Evolutionary conservation across 257 asterid species (phyloP).

Genomic region (Solanum lignicaule): DNA sequence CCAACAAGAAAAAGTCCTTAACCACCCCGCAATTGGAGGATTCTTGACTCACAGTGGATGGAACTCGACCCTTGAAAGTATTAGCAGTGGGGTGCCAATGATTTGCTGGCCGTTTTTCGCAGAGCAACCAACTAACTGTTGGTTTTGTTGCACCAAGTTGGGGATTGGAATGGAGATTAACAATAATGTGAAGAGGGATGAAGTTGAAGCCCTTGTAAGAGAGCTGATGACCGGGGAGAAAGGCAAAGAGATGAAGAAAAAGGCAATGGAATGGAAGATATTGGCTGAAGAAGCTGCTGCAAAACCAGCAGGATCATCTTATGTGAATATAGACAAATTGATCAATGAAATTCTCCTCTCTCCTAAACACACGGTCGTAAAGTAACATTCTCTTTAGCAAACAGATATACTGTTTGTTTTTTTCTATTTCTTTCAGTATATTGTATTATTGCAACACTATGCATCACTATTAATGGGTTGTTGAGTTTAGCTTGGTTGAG

Average conservation of each 20-base stretch:
- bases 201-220: slow-evolving; percentile 3
- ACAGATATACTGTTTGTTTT: background rate
- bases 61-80: slow-evolving; percentile 10
- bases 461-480: background rate
- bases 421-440: background rate
- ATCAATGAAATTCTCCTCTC: background rate
- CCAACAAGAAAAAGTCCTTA: slow-evolving; percentile 4
- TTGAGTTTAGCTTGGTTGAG: background rate
- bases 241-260: slow-evolving; percentile 2
- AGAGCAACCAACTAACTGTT: slow-evolving; percentile 1
- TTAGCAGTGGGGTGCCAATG: slow-evolving; percentile 11
- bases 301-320: background rate
- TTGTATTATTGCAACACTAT: background rate
- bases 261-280: slow-evolving; percentile 2
- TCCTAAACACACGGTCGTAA: background rate
- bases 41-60: slow-evolving; percentile 9
- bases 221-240: slow-evolving; percentile 8
- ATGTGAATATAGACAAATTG: background rate
- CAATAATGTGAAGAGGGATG: background rate
- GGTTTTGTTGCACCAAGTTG: background rate
- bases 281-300: slow-evolving; percentile 1
- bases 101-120: slow-evolving; percentile 17
- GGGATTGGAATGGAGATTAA: slow-evolving; percentile 11
- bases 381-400: background rate
- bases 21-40: slow-evolving; percentile 7